phyloP scores from a whole-genome alignment of 495 filamentous ascomycete genomes.

The Neurospora sp. region DNA sequence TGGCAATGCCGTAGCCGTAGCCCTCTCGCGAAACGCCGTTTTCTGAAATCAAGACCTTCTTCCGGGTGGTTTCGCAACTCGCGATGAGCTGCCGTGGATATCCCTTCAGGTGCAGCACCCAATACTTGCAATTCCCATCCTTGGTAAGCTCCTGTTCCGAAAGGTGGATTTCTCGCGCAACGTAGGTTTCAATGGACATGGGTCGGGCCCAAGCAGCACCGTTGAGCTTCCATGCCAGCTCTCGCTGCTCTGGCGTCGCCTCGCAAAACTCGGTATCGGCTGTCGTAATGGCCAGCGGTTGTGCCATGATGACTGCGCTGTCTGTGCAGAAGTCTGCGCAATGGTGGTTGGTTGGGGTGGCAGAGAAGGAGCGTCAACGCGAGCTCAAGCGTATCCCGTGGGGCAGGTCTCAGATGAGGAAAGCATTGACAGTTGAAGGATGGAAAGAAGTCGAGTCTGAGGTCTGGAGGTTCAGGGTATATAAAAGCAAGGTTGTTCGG shows the following conservation, averaged over 20 bases:
- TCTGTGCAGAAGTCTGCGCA: not conserved
- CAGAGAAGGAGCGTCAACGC: not conserved
- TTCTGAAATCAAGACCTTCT: constrained; percentile 48
- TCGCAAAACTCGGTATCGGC: constrained; percentile 13
- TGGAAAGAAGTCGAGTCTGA: not conserved
- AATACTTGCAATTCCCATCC: constrained; percentile 51
- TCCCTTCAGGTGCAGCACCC: constrained; percentile 53
- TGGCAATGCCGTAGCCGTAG: constrained; percentile 65
- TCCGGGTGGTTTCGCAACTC: constrained; percentile 71
- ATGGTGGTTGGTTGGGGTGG: not conserved
- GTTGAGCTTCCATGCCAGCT: constrained; percentile 11
- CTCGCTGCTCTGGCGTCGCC: constrained; percentile 14
- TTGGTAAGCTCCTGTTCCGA: constrained; percentile 44
- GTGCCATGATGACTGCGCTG: constrained; percentile 7
- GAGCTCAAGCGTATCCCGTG: not conserved
- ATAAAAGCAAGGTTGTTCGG: not conserved
- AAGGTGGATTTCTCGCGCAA: constrained; percentile 55
- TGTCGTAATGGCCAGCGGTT: constrained; percentile 10
- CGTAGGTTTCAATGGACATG: constrained; percentile 43
- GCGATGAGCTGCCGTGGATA: constrained; percentile 46
- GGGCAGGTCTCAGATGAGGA: not conserved
- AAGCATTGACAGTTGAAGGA: not conserved
- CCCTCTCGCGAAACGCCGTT: constrained; percentile 43
- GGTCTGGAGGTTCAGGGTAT: not conserved
- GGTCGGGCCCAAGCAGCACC: constrained; percentile 10